Percentiles rank a stretch among this genome's conserved stretches.
Evolutionary conservation across 768 basidiomycete genomes (phyloP).

Genomic region (Epithele typhae): DNA sequence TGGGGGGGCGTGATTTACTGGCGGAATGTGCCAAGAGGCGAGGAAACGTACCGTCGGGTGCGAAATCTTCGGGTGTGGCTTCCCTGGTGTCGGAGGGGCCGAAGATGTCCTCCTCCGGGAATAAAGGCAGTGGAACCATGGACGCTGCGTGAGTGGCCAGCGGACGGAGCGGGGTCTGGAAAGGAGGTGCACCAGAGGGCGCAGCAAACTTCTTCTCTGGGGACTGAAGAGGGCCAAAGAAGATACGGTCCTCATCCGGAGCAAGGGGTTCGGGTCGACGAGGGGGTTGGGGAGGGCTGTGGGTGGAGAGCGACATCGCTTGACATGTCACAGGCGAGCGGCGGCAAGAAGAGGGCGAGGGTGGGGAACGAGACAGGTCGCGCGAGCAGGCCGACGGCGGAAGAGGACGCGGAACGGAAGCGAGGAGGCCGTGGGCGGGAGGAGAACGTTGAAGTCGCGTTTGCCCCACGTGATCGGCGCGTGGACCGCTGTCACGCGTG

Average conservation of each 20-base stretch:
- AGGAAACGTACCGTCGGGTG: slow-evolving; percentile 29
- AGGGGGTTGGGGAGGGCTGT: slow-evolving; percentile 6
- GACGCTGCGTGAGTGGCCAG: slow-evolving; percentile 48
- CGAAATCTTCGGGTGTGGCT: slow-evolving; percentile 18
- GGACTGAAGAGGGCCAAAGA: slow-evolving; percentile 49
- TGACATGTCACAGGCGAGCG: slow-evolving; percentile 12
- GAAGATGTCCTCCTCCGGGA: slow-evolving; percentile 22
- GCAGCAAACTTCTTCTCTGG: slow-evolving; percentile 46
- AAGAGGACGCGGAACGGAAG: background rate
- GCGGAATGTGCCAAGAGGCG: slow-evolving; percentile 7
- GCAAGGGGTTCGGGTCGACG: slow-evolving; percentile 15
- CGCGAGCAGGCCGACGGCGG: slow-evolving; percentile 1
- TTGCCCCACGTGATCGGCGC: slow-evolving; percentile 22
- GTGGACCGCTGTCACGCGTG: slow-evolving; percentile 1
- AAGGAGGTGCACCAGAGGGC: slow-evolving; percentile 24
- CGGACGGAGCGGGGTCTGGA: slow-evolving; percentile 37
- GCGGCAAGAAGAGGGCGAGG: background rate
- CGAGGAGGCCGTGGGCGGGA: background rate
- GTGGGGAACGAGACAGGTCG: slow-evolving; percentile 1
- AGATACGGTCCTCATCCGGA: slow-evolving; percentile 39
- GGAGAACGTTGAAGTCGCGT: slow-evolving; percentile 26
- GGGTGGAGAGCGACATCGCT: slow-evolving; percentile 6
- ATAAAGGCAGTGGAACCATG: slow-evolving; percentile 6
- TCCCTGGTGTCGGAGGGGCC: slow-evolving; percentile 23
- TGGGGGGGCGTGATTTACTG: background rate